A percentile compares a stretch with the other conserved stretches of the same genome.
These are phyloP conservation scores for Suhomyces panamericanus DNA, from an alignment of 1,139 yeast species.

Conservation along the genomic window DNA sequence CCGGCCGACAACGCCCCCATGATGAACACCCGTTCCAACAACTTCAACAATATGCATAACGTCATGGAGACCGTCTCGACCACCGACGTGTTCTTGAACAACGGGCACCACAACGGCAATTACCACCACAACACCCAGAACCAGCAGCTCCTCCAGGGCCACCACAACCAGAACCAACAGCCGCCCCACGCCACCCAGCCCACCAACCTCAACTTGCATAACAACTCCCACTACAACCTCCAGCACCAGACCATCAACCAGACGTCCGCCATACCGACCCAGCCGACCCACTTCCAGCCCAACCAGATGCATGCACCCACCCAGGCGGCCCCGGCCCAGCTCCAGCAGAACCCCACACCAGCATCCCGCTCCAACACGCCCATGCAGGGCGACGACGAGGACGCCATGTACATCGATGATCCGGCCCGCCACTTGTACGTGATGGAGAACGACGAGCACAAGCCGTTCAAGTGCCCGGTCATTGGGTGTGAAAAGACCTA, in stretches of 20 bases:
- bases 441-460: conserved; percentile 86
- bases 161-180: conserved; percentile 12
- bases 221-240: conserved; percentile 15
- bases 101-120: conserved; percentile 11
- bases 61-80: conserved; percentile 79
- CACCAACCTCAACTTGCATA: conserved; percentile 18
- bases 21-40: conserved; percentile 35
- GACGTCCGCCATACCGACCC: conserved; percentile 14
- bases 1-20: conserved; percentile 43
- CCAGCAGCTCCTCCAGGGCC: conserved; percentile 11
- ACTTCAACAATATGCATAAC: conserved; percentile 45
- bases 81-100: conserved; percentile 76
- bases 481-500: conserved; percentile 97
- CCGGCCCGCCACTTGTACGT: conserved; percentile 94
- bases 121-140: conserved; percentile 11
- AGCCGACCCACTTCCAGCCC: conserved; percentile 9
- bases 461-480: conserved; percentile 97
- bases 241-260: conserved; percentile 16
- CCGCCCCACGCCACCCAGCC: conserved; percentile 20
- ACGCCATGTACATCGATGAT: conserved; percentile 73
- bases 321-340: conserved; percentile 16
- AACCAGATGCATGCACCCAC: conserved; percentile 14
- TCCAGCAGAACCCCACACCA: conserved; percentile 17
- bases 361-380: conserved; percentile 26
- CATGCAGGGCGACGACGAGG: conserved; percentile 39